phyloP scores from a whole-genome alignment of 1,284 basidiomycete species.

The Rhodotorula sp. region DNA sequence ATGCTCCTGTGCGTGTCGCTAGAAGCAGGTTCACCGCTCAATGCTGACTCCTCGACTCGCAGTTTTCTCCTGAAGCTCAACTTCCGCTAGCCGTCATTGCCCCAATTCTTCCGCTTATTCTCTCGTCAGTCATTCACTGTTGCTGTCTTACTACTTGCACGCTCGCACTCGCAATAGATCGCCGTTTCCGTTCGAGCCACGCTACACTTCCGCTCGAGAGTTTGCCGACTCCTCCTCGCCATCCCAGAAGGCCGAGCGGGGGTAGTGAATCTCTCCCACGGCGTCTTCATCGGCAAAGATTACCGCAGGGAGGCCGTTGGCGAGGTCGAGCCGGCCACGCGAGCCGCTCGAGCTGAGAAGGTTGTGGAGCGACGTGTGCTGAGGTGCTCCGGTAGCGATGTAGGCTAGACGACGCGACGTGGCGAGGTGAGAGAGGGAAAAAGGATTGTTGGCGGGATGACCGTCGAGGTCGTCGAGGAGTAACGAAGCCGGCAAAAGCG shows the following conservation, averaged over 20 bases:
- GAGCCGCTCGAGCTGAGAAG: slow-evolving; percentile 3
- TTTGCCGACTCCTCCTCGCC: background rate
- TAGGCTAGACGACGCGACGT: slow-evolving; percentile 23
- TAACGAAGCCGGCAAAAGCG: slow-evolving; percentile 84
- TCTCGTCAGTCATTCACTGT: too few relatives aligned
- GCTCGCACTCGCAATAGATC: too few relatives aligned
- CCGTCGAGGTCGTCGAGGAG: slow-evolving; percentile 89
- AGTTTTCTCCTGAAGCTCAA: slow-evolving; percentile 42
- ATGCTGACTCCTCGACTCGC: background rate
- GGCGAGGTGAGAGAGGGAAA: slow-evolving; percentile 12
- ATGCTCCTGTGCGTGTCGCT: slow-evolving; percentile 52
- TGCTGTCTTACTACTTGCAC: too few relatives aligned
- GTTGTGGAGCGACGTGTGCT: background rate
- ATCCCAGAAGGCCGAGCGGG: slow-evolving; percentile 19
- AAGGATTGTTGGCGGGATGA: slow-evolving; percentile 68
- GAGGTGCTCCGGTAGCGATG: background rate
- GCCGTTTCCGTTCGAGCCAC: too few relatives aligned
- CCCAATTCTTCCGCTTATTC: background rate
- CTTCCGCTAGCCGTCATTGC: slow-evolving; percentile 26
- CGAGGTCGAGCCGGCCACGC: background rate
- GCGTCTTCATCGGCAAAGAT: slow-evolving; percentile 16
- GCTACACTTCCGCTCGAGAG: too few relatives aligned
- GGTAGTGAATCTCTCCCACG: background rate
- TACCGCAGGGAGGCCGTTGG: slow-evolving; percentile 8
- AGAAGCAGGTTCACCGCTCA: background rate